Base-by-base conservation (phyloP, 2,329 filamentous ascomycete species). In the Neonectria sp. region DNA sequence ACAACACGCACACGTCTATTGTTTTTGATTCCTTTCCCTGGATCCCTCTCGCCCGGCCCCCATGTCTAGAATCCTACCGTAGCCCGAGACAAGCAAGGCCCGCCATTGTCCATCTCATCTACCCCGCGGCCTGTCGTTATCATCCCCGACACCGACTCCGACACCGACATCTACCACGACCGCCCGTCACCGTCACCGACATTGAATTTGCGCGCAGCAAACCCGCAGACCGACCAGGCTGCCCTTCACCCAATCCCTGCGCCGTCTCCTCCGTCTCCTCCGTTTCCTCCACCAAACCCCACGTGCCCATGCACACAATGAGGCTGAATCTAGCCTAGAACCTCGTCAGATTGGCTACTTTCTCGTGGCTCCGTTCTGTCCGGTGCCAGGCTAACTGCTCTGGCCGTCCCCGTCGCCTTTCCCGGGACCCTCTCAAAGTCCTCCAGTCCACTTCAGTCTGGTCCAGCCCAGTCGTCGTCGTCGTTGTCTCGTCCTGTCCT, bases 241-340 rank as follows among this genome's bases (percentile, higher is more conserved):
- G 46, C 33, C 58, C 40, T 31, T 45, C 33, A 17, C 53, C 43
- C 58, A 56, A 67, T 67, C 64, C 64, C 64, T 63, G 64, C 45
- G 51, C 59, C 57, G 27, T 65, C 61, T 56, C 45, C 37, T 57
- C 40, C 45, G 33, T 60, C 63, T 58, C 51, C 48, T 43, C 64
- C 55, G 57, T 58, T 48, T 68, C 65, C 67, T 49, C 71, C 68
- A 71, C 68, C 59, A 67, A 74, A 75, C 74, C 68, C 72, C 74
- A 76, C 74, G 72, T 73, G 72, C 74, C 65, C 61, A 74, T 76
- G 70, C 65, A 57, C 65, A 69, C 48, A 66, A 71, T 74, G 74
- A 76, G 74, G 73, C 74, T 76, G 74, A 76, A 76, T 76, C 66
- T 70, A 74, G 74, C 57, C 63, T 76, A 76, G 74, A 71, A 75